Evolutionary conservation across 306 rosid genomes (phyloP).

Genomic region (Comarum palustre): DNA sequence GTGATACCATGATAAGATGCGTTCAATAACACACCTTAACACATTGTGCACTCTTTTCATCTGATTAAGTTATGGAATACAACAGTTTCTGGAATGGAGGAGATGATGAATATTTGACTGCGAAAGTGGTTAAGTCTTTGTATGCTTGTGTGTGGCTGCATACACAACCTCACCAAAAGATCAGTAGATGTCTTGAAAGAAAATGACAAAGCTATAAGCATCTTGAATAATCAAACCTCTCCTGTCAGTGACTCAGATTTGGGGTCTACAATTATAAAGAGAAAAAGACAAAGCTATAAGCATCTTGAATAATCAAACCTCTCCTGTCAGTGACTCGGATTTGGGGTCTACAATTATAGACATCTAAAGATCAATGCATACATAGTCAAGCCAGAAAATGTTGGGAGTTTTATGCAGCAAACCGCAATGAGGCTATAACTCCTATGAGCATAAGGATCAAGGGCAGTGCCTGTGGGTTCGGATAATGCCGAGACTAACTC

Average conservation of each 20-base stretch:
- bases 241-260: neutral
- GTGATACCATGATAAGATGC: neutral
- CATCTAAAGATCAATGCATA: neutral
- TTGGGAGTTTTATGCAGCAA: neutral
- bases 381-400: neutral
- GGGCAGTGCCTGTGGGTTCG: neutral
- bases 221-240: constrained; percentile 6
- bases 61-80: too few species aligned
- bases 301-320: constrained; percentile 11
- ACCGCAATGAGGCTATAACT: neutral
- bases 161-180: neutral
- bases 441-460: neutral
- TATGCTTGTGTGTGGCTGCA: neutral
- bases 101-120: neutral
- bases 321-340: neutral
- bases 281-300: neutral
- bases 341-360: neutral
- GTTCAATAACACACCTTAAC: too few species aligned
- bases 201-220: neutral
- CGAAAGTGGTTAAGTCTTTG: neutral
- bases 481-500: neutral
- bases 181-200: neutral
- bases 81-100: neutral
- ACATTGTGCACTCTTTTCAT: too few species aligned
- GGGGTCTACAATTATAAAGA: neutral